These are phyloP conservation scores for Phycomyces nitens DNA, from an alignment of 192 early-diverging fungal genomes.

Conservation along the genomic window DNA sequence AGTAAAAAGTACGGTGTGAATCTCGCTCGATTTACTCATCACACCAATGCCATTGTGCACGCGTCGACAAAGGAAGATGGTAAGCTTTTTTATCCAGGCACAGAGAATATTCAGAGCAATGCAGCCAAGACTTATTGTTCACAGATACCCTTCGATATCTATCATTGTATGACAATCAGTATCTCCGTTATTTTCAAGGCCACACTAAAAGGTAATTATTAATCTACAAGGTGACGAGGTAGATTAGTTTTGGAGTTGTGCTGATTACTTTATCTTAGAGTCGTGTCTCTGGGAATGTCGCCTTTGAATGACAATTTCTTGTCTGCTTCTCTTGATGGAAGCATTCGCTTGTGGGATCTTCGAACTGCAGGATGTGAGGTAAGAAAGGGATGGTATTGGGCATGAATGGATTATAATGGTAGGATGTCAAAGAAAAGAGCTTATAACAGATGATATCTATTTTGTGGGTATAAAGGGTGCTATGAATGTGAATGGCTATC, in stretches of 20 bases:
- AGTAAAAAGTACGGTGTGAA: constrained; percentile 96
- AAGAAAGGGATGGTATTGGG: constrained; percentile 5
- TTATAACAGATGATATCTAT: background rate
- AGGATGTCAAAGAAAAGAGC: background rate
- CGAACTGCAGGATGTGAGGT: constrained; percentile 56
- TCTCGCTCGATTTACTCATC: constrained; percentile 85
- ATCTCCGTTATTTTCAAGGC: constrained; percentile 88
- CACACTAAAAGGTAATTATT: constrained; percentile 62
- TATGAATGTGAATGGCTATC: constrained; percentile 35
- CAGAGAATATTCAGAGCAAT: no score
- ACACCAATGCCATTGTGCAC: constrained; percentile 74
- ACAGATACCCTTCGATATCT: constrained; percentile 90
- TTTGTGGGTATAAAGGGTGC: constrained; percentile 29
- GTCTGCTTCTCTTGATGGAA: constrained; percentile 77
- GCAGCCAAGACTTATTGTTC: no score
- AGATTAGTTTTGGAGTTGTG: background rate
- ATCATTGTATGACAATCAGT: constrained; percentile 93
- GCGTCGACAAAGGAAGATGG: constrained; percentile 93
- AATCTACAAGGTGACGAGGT: background rate
- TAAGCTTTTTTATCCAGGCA: constrained; percentile 24
- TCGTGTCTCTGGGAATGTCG: constrained; percentile 78
- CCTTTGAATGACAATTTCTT: constrained; percentile 77
- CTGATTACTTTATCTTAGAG: constrained; percentile 25
- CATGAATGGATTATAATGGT: background rate
- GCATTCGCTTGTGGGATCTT: constrained; percentile 86